Base-by-base conservation (phyloP, 2,329 filamentous ascomycete genomes). In the Beauveria asiatica region DNA sequence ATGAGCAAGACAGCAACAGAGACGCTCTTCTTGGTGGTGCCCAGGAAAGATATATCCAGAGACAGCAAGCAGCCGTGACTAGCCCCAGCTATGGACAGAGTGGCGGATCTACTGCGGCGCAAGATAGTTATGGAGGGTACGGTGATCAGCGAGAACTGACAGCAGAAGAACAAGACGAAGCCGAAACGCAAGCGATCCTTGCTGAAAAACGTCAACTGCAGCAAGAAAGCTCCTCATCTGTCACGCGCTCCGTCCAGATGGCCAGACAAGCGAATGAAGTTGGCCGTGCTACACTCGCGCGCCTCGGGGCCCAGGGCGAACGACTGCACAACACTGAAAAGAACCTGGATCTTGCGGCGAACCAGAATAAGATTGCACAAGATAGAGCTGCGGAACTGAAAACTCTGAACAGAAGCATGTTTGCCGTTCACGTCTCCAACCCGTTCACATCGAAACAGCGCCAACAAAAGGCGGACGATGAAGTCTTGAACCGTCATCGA, bases 341-440 rank as follows among this genome's bases (percentile, higher is more conserved):
- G 73, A 91, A 93, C 67, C 80, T 97, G 61, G 90, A 96, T 67
- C 79, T 90, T 64, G 88, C 91, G 4, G 76, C 83, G n/a, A 87
- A 87, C 64, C 86, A 92, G 70, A 90, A 89, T 67, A 83, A 85
- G 61, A 77, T 89, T 62, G 89, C 90, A 0, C 86, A 92, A 66
- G 90, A 92, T 65, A 89, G 90, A 67, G 88, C 91, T 1, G 83
- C 85, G 52, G 91, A 96, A 70, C 78, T 97, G 42, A 93, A 93
- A 76, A 90, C 84, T 1, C 78, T 95, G 54, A 96, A 97, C 74
- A 81, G 88, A 64, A 92, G 87, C 76, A 96, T 97, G 91, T 96
- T 96, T 69, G 89, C 90, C 5, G 83, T 92, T 23, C 88, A 92
- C 68, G 86, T 92, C 27, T 79, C 80, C 57, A 91, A 91, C 67